Base-by-base conservation (phyloP, 2,329 filamentous ascomycete species). In the Cladosporium sp. region DNA sequence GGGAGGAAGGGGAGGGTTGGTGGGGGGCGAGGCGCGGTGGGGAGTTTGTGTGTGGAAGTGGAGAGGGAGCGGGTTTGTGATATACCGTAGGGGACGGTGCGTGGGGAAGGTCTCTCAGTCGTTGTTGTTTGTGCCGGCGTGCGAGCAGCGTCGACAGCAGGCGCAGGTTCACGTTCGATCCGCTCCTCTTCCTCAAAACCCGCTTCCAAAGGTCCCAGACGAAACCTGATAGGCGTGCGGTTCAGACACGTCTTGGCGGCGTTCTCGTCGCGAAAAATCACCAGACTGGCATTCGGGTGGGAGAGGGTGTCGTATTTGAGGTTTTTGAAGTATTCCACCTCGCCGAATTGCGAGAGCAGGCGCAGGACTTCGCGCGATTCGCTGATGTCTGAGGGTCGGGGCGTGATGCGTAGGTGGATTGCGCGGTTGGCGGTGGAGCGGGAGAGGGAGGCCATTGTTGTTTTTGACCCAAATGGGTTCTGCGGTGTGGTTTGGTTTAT, bases 291-390 rank as follows among this genome's bases (percentile, higher is more conserved):
- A 51, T 75, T 74, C 39, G 70, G 70, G 6, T 62, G 66, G 2
- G 61, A 45, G 37, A 71, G 60, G 44, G 68, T 65, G 50, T 78
- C 74, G 58, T 76, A 74, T 66, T 75, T 68, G 37, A 78, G 66
- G 56, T 68, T 69, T 56, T 71, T 71, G 64, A 70, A 79, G 56
- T 71, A 70, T 55, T 70, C 70, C 39, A 79, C 65, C 44, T 76
- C 72, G 34, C 76, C 76, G 55, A 75, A 78, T 47, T 69, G 66
- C 54, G 74, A 70, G 48, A 78, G 61, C 47, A 78, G 61, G 32
- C 71, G 69, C 37, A 76, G 62, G 36, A 79, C 70, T 56, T 76
- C 70, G 40, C 75, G 69, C 49, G 73, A 75, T 50, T 78, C 75
- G n/a, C 67, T 68, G 20, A 78, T 58, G 55, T 71, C 73, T 19